Conservation (phyloP, 2,329 filamentous ascomycete genomes). For the Onygena corvina region DNA sequence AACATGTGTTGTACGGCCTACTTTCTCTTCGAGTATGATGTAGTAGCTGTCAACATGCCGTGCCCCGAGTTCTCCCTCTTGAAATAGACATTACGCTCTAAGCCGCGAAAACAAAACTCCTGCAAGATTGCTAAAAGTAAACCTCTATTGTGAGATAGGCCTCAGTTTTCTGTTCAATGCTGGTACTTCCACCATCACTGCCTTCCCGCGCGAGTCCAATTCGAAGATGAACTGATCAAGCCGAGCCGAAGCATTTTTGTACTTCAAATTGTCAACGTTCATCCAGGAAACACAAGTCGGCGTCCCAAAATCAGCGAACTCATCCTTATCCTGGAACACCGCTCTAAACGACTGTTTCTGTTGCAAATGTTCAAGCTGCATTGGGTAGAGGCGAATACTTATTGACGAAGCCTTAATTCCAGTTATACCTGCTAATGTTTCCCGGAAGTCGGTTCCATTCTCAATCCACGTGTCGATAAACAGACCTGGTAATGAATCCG, state of each 20-base stretch:
- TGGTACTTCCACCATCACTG: constrained; percentile 17
- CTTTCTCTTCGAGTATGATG: no score
- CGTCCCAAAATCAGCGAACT: constrained; percentile 19
- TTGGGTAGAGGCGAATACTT: constrained; percentile 15
- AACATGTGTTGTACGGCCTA: no score
- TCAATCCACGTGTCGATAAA: constrained; percentile 15
- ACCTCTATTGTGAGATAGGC: no score
- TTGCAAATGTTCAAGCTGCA: constrained; percentile 11
- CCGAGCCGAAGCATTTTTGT: constrained; percentile 14
- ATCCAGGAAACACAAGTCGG: constrained; percentile 23
- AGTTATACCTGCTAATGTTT: constrained; percentile 13
- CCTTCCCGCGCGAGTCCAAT: constrained; percentile 16
- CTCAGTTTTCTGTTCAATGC: no score
- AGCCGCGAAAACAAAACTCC: no score
- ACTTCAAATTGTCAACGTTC: constrained; percentile 18
- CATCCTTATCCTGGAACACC: constrained; percentile 19
- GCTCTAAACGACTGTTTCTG: constrained; percentile 17
- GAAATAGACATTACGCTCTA: no score
- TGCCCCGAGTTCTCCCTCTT: no score
- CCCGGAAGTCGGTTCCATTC: constrained; percentile 16
- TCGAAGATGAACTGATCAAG: constrained; percentile 21
- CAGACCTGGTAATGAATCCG: constrained; percentile 12
- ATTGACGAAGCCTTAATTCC: constrained; percentile 11
- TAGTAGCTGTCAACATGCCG: no score
- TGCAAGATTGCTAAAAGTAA: no score